Evolutionary conservation across 2,329 filamentous ascomycete genomes (phyloP).

Genomic region (Penicillium verrucosum): DNA sequence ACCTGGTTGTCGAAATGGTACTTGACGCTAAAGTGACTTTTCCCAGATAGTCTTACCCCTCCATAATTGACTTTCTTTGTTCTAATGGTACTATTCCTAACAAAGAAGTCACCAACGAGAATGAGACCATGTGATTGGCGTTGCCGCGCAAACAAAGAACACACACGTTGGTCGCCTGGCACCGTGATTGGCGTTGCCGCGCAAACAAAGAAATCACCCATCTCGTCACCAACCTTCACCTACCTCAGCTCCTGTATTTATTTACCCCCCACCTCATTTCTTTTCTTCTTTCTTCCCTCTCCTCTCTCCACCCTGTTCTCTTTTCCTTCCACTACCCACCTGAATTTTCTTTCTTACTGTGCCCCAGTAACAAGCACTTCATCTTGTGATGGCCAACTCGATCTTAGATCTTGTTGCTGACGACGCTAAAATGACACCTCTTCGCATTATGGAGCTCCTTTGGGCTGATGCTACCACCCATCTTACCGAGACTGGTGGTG

Average conservation of each 20-base stretch:
- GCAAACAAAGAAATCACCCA: not conserved
- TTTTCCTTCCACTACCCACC: no score
- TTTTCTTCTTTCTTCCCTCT: no score
- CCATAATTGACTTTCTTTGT: not conserved
- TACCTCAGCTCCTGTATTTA: not conserved
- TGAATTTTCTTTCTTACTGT: no score
- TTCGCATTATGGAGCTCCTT: no score
- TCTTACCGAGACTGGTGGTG: no score
- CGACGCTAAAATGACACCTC: no score
- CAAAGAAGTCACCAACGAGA: not conserved
- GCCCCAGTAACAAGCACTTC: no score
- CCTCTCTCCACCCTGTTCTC: no score
- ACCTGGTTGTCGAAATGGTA: not conserved
- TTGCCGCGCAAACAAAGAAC: slow-evolving; percentile 5
- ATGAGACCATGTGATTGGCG: not conserved
- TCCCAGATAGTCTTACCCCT: not conserved
- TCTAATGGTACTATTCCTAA: not conserved
- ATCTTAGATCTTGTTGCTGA: no score
- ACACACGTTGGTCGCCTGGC: not conserved
- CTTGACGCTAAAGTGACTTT: not conserved
- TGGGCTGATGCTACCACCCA: no score
- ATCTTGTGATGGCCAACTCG: no score
- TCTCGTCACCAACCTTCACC: not conserved
- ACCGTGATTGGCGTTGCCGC: not conserved
- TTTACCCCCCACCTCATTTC: not conserved